Base-by-base conservation (phyloP, 805 yeast species). In the Peterozyma toletana region DNA sequence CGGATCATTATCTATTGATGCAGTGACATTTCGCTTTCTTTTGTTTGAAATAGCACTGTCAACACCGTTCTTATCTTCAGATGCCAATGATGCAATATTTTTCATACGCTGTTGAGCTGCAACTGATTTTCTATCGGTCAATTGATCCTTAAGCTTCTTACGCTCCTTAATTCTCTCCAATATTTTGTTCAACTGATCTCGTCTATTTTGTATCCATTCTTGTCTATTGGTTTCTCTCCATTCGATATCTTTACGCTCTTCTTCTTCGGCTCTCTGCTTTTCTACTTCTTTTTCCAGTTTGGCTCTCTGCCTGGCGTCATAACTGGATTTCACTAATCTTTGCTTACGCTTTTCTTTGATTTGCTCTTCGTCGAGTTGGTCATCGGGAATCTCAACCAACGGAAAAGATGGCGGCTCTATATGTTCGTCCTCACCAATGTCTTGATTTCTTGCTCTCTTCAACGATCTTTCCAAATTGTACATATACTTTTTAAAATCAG, bases 101-200 rank as follows among this genome's bases (percentile, higher is more conserved):
- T 86, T 88, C 97, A 91, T 90, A 54, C 98, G 70, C 63, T 82
- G 77, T 63, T 91, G 97, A 1, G 96, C 88, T 27, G 96, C 96
- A 47, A 77, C 78, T 3, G 97, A 89, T 60, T 89, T 89, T 51
- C 98, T 73, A 64, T 90, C 95, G 51, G 78, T 80, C 60, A 91
- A 72, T 41, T 90, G 95, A 48, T 78, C 85, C 53, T 80, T 74
- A 50, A 88, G 65, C 56, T 86, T 80, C 38, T 75, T 68, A 46
- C 88, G 73, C 33, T 86, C 93, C 53, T 79, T 82, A 48, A 81
- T 71, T 40, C 66, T 69, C 31, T 75, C 69, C n/a, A 86, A 70
- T n/a, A 86, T 62, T 15, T 53, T 66, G 16, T 75, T 75, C 40
- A 91, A 69, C 56, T 77, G 75, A 11, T 62, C 63, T 47, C 96